phyloP scores from a whole-genome alignment of 306 rosid genomes.

The Oxytropis ochrocephala region DNA sequence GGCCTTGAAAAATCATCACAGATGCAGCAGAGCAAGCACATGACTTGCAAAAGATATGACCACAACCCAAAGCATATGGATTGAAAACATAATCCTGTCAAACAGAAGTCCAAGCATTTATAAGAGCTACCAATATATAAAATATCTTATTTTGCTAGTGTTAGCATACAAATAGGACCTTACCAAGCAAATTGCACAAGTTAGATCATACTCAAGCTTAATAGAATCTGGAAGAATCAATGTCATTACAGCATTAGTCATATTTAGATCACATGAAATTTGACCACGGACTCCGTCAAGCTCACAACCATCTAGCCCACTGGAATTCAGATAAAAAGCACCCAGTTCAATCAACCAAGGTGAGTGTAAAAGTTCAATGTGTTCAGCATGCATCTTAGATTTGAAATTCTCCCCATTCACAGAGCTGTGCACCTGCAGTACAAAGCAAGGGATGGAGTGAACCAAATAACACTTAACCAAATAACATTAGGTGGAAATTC shows the following conservation, averaged over 20 bases:
- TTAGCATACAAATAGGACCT: conserved; percentile 22
- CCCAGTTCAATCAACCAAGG: conserved; percentile 95
- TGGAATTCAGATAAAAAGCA: conserved; percentile 70
- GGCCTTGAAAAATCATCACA: conserved; percentile 71
- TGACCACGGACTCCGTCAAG: conserved; percentile 45
- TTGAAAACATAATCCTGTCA: conserved; percentile 66
- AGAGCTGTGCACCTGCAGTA: conserved; percentile 62
- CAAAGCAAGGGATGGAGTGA: conserved; percentile 9
- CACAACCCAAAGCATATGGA: conserved; percentile 85
- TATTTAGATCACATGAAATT: conserved; percentile 48
- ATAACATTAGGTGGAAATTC: neutral
- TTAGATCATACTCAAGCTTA: conserved; percentile 64
- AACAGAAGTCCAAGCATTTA: conserved; percentile 9
- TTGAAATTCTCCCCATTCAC: conserved; percentile 66
- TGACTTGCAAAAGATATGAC: conserved; percentile 87
- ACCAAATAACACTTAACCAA: neutral
- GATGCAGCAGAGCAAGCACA: conserved; percentile 92
- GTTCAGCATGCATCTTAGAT: conserved; percentile 67
- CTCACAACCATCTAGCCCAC: conserved; percentile 34
- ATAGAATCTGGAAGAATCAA: conserved; percentile 66
- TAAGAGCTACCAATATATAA: neutral
- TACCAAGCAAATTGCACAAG: conserved; percentile 92
- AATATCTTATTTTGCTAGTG: neutral
- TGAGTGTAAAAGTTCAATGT: conserved; percentile 75
- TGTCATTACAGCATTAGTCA: conserved; percentile 40